Evolutionary conservation across 2,329 filamentous ascomycete genomes (phyloP), one percentile per base, ranked within the genome.

Genomic region (Fusarium buharicum): DNA sequence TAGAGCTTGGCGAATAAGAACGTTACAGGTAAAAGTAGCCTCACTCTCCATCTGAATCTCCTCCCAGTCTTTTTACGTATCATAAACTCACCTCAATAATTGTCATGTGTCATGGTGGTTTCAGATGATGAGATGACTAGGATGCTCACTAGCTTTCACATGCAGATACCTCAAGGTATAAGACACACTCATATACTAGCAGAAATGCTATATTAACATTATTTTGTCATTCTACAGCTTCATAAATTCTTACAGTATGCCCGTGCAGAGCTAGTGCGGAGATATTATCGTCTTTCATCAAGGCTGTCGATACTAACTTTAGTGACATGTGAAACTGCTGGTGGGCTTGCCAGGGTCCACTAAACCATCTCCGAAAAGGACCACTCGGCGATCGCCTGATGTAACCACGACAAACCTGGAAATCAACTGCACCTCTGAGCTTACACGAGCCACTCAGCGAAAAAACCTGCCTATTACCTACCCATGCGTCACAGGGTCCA

Each of bases 261-360:
- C 10, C 4, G 11, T 10, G 10, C 13, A 7, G 31, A 59, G 41
- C 36, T 59, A 31, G 9, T 38, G 41, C 55, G 55, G 56, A 59
- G 56, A 55, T 59, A 12, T 34, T 31, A 44, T 30, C 18, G 37
- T 48, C 50, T 27, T 40, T 28, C 28, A 43, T 17, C 34, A 20
- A 13, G 13, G 13, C 30, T n/a, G 13, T 33, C 4, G 13, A 33
- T n/a, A 14, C 13, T n/a, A 14, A 33, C 30, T 33, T 33, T 39
- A 48, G 48, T 62, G 44, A 46, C 64, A 67, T 67, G 64, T 67
- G 64, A 67, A 67, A 67, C 45, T 50, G 40, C 24, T 40, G n/a
- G 17, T 20, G 27, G 27, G 27, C 44, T 58, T 59, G 22, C 39
- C 36, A 24, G 47, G 58, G 31, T 46, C 63, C 59, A 66, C 57